These are phyloP conservation scores for Apiotrichum domesticum DNA, from an alignment of 1,284 basidiomycete genomes.

Conservation along the genomic window DNA sequence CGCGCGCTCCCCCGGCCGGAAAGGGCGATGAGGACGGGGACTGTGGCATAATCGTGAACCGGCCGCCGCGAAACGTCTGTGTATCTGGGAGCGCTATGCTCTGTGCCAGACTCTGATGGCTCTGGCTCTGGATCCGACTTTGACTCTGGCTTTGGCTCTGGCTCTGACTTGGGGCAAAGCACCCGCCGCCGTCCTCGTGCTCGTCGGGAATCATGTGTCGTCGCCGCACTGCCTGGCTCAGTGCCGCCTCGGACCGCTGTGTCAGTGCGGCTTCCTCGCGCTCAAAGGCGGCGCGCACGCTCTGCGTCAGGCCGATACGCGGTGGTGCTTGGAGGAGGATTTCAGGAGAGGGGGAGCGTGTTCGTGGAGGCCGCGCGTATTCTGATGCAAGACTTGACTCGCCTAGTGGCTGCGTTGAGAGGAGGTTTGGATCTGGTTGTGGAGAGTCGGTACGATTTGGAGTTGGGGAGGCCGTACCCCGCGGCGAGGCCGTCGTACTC, in stretches of 20 bases:
- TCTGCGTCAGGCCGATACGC: conserved; percentile 10
- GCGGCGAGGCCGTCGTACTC: not conserved
- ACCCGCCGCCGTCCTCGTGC: conserved; percentile 6
- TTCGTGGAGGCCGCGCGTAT: conserved; percentile 17
- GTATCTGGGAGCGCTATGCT: too few relatives aligned
- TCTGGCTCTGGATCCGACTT: too few relatives aligned
- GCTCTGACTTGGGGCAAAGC: not conserved
- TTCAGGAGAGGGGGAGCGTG: not conserved
- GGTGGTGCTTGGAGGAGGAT: conserved; percentile 16
- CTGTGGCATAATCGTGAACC: too few relatives aligned
- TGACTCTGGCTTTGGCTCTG: too few relatives aligned
- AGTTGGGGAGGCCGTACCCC: not conserved
- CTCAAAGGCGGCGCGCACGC: conserved; percentile 3
- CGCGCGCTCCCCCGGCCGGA: conserved; percentile 34
- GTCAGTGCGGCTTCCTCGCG: conserved; percentile 4
- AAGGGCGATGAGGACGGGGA: conserved; percentile 15
- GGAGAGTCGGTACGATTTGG: not conserved
- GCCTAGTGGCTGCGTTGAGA: conserved; percentile 37
- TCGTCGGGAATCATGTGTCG: not conserved
- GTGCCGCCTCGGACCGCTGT: not conserved
- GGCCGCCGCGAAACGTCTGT: too few relatives aligned
- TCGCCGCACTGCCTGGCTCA: conserved; percentile 2
- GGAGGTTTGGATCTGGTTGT: conserved; percentile 2
- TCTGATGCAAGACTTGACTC: conserved; percentile 25
- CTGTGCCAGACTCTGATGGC: too few relatives aligned